phyloP scores from a whole-genome alignment of 164 flowering plant species.

The Aristolochia contorta region DNA sequence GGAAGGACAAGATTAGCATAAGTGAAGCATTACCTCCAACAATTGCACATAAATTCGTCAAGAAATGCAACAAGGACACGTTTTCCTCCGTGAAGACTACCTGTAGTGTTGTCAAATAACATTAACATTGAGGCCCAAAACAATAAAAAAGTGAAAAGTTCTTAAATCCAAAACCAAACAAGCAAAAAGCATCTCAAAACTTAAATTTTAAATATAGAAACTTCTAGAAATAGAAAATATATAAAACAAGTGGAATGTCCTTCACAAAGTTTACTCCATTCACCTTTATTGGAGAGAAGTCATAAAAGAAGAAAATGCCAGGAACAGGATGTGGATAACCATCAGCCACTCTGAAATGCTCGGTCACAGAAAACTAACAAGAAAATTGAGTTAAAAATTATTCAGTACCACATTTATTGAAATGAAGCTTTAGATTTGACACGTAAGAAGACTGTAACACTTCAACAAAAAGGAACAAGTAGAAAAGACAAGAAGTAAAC shows the following conservation, averaged over 20 bases:
- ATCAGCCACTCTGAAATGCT: constrained; percentile 46
- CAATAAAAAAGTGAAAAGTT: not conserved
- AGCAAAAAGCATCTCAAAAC: not conserved
- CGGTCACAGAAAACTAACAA: constrained; percentile 70
- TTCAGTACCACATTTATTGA: not conserved
- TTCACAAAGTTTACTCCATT: not conserved
- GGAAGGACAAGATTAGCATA: not conserved
- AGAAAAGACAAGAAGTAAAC: constrained; percentile 15
- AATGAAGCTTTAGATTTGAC: not conserved
- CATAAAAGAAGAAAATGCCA: constrained; percentile 73
- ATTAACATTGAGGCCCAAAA: not conserved
- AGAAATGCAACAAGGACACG: constrained; percentile 48
- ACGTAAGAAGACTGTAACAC: no score
- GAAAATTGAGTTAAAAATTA: not conserved
- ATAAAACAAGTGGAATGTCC: not conserved
- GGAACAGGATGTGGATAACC: constrained; percentile 34
- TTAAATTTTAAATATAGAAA: not conserved
- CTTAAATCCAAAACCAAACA: no score
- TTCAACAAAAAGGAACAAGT: constrained; percentile 1
- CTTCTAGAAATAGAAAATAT: not conserved
- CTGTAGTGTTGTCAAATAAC: constrained; percentile 23
- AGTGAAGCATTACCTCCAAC: constrained; percentile 74
- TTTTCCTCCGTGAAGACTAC: constrained; percentile 48
- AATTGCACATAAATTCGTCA: constrained; percentile 61
- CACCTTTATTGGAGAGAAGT: constrained; percentile 79